Conservation (phyloP, 495 filamentous ascomycete species). For the Xylaria venustula region DNA sequence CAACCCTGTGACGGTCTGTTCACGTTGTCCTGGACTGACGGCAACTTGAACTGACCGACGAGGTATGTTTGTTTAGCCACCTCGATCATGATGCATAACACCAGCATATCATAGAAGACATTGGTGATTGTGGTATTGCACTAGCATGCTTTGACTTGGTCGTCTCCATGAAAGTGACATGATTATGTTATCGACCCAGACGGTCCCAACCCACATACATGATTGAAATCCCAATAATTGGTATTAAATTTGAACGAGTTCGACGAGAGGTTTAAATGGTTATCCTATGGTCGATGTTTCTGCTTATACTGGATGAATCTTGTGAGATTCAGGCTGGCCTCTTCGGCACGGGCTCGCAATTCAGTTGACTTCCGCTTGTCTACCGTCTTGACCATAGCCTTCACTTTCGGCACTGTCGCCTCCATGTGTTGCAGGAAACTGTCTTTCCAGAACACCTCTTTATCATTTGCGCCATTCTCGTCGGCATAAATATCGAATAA, state of each 20-base stretch:
- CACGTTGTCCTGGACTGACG: not conserved
- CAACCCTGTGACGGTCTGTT: not conserved
- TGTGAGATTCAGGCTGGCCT: slow-evolving; percentile 53
- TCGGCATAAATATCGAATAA: slow-evolving; percentile 64
- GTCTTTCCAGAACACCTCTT: slow-evolving; percentile 59
- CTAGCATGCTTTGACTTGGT: not conserved
- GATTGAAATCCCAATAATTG: not conserved
- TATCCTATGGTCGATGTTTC: slow-evolving; percentile 34
- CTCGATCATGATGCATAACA: not conserved
- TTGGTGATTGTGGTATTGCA: not conserved
- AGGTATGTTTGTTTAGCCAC: slow-evolving; percentile 10
- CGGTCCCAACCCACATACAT: not conserved
- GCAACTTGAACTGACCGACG: no score
- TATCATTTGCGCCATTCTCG: slow-evolving; percentile 51
- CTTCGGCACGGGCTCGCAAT: slow-evolving; percentile 54
- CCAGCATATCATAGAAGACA: not conserved
- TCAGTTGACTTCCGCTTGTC: slow-evolving; percentile 55
- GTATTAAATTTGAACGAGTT: not conserved
- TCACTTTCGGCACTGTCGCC: slow-evolving; percentile 47
- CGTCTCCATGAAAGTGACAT: not conserved
- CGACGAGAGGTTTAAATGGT: not conserved
- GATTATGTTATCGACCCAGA: not conserved
- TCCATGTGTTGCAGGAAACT: slow-evolving; percentile 58
- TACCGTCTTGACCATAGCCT: slow-evolving; percentile 51
- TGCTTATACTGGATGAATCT: slow-evolving; percentile 62